Percentiles rank a stretch among this genome's conserved stretches.
These are phyloP conservation scores for Fragaria nilgerrensis DNA, from an alignment of 306 rosid genomes.

Conservation along the genomic window DNA sequence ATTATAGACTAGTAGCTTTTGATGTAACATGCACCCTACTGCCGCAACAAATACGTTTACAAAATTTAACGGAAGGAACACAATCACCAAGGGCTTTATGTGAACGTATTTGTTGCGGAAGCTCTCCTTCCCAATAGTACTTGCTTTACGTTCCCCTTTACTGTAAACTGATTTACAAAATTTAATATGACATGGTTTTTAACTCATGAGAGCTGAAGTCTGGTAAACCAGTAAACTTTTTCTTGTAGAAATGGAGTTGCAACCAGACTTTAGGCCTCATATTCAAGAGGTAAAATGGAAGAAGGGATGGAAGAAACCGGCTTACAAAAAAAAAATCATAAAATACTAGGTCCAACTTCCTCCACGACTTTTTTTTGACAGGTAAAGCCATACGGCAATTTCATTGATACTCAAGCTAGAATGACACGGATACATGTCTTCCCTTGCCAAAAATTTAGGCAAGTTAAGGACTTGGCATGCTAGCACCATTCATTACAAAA, in stretches of 20 bases:
- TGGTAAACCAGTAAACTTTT: conserved; percentile 3
- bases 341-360: not conserved
- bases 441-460: too few species aligned
- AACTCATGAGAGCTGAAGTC: not conserved
- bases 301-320: not conserved
- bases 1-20: not conserved
- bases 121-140: too few species aligned
- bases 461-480: too few species aligned
- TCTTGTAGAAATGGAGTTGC: conserved; percentile 16
- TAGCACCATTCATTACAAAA: too few species aligned
- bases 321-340: not conserved
- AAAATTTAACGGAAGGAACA: not conserved
- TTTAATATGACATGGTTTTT: not conserved
- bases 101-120: too few species aligned
- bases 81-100: too few species aligned
- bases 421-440: too few species aligned
- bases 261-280: not conserved
- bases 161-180: not conserved
- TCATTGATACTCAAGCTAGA: too few species aligned
- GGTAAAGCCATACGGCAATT: too few species aligned
- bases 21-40: too few species aligned
- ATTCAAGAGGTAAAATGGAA: not conserved
- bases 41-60: not conserved
- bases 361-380: not conserved
- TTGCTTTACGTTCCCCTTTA: too few species aligned